phyloP scores from a whole-genome alignment of 1,284 basidiomycete species.

The Irpex rosettiformis region DNA sequence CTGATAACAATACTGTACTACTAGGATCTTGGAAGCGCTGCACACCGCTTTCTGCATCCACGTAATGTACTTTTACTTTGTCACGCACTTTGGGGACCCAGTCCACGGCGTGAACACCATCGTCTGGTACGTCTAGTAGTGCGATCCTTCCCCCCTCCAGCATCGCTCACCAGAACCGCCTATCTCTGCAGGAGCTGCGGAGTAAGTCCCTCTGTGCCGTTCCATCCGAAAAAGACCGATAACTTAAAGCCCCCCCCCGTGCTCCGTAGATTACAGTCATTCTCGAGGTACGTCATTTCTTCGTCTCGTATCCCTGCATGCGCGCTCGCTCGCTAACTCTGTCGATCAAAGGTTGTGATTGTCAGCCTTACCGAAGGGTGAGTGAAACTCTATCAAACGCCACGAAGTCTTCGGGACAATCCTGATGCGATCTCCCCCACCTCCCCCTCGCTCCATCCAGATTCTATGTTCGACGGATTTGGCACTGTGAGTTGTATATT shows the following conservation, averaged over 20 bases:
- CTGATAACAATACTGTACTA: not conserved
- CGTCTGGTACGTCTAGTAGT: conserved; percentile 13
- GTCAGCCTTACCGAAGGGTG: conserved; percentile 1
- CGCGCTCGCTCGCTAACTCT: not conserved
- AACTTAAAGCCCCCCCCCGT: not conserved
- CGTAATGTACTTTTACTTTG: conserved; percentile 15
- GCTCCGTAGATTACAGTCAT: conserved; percentile 5
- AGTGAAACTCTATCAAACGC: not conserved
- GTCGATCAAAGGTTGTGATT: not conserved
- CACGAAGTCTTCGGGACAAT: not conserved
- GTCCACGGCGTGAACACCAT: conserved; percentile 6
- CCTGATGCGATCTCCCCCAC: not conserved
- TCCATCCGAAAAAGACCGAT: not conserved
- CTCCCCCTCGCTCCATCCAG: not conserved
- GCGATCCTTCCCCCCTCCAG: not conserved
- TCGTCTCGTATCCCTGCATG: not conserved
- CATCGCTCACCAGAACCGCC: not conserved
- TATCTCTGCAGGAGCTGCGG: conserved; percentile 1
- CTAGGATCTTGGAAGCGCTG: conserved; percentile 15
- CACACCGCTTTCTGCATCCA: conserved; percentile 20
- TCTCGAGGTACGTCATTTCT: conserved; percentile 6
- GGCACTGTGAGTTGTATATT: not conserved
- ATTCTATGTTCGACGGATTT: conserved; percentile 8
- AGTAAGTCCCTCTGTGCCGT: not conserved
- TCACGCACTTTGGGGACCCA: conserved; percentile 15